These are phyloP conservation scores for Penicillium sp. DNA, from an alignment of 2,329 filamentous ascomycete species.

Conservation along the genomic window DNA sequence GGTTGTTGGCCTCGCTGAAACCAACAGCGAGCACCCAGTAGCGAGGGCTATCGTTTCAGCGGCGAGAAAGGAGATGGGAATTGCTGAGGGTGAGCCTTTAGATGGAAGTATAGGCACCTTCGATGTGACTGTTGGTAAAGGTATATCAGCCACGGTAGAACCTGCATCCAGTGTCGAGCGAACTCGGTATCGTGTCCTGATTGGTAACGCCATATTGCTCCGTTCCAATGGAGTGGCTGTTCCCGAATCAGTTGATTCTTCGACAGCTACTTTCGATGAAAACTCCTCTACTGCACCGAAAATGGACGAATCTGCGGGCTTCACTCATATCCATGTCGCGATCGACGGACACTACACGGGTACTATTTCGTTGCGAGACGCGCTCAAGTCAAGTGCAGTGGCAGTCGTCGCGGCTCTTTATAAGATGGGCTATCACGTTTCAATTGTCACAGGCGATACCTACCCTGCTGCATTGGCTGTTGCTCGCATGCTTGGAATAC, in stretches of 20 bases:
- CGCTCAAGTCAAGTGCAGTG: conserved; percentile 80
- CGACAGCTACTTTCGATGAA: conserved; percentile 25
- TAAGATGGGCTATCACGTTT: conserved; percentile 78
- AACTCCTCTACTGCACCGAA: conserved; percentile 29
- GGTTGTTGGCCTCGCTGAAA: conserved; percentile 91
- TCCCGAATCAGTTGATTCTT: conserved; percentile 38
- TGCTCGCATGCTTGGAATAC: conserved; percentile 76
- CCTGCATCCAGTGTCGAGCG: conserved; percentile 66
- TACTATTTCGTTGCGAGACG: conserved; percentile 79
- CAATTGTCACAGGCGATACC: conserved; percentile 93
- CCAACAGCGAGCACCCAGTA: conserved; percentile 92
- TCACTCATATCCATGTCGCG: conserved; percentile 86
- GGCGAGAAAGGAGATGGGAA: conserved; percentile 70
- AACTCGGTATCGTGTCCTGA: conserved; percentile 69
- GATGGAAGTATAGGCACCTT: conserved; percentile 86
- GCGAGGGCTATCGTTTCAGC: conserved; percentile 78
- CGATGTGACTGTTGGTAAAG: conserved; percentile 74
- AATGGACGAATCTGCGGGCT: conserved; percentile 55
- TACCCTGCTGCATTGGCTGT: conserved; percentile 78
- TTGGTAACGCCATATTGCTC: conserved; percentile 79
- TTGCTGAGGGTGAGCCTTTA: conserved; percentile 68
- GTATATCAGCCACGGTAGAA: conserved; percentile 77
- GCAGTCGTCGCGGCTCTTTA: conserved; percentile 78
- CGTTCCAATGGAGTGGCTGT: conserved; percentile 61
- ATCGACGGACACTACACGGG: conserved; percentile 80